Evolutionary conservation across 1,284 basidiomycete genomes (phyloP).

Genomic region (Mycena sp.): DNA sequence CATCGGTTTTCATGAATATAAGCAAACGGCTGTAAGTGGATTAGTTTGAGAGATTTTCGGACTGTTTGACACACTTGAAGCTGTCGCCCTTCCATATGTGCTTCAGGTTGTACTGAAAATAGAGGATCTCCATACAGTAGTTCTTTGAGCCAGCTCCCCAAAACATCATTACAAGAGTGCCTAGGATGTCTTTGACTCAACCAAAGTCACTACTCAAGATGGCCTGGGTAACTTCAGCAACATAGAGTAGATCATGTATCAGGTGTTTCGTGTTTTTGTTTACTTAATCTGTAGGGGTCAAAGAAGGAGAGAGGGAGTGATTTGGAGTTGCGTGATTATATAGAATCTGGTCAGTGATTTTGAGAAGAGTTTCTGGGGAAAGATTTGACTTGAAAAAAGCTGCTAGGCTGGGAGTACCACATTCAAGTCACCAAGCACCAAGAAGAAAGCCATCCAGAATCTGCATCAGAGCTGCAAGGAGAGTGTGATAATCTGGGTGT

Average conservation of each 20-base stretch:
- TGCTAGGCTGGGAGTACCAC: conserved; percentile 17
- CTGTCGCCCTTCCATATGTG: conserved; percentile 38
- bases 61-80: conserved; percentile 33
- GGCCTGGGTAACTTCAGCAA: conserved; percentile 35
- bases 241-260: conserved; percentile 27
- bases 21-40: too few relatives aligned
- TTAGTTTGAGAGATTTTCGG: conserved; percentile 28
- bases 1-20: too few relatives aligned
- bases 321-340: conserved; percentile 30
- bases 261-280: too few relatives aligned
- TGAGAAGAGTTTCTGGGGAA: neutral
- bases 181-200: conserved; percentile 26
- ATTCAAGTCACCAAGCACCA: conserved; percentile 38
- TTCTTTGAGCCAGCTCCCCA: conserved; percentile 31
- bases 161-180: conserved; percentile 26
- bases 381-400: conserved; percentile 13
- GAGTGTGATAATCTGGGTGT: conserved; percentile 42
- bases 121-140: conserved; percentile 34
- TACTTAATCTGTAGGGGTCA: too few relatives aligned
- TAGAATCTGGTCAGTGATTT: conserved; percentile 25
- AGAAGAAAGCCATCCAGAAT: conserved; percentile 37
- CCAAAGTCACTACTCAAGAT: conserved; percentile 36
- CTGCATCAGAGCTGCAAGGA: conserved; percentile 35
- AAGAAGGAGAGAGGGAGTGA: neutral
- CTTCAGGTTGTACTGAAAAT: conserved; percentile 34